These are phyloP conservation scores for Ceraceosorus guamensis DNA, from an alignment of 1,284 basidiomycete genomes.

Conservation along the genomic window DNA sequence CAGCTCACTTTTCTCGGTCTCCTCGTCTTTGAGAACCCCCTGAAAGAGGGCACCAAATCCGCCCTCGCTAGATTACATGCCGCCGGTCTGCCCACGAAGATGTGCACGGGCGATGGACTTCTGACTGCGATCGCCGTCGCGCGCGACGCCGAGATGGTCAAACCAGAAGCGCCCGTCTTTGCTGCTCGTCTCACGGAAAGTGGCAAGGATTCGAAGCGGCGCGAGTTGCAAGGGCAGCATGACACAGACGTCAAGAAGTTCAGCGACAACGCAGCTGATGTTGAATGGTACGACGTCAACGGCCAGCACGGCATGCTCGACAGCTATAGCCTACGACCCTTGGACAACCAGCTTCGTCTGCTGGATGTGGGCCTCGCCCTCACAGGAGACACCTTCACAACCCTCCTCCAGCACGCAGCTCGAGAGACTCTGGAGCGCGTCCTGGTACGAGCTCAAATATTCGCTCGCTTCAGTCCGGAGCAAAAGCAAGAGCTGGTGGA, in stretches of 20 bases:
- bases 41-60: slow-evolving; percentile 13
- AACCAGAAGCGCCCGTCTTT: slow-evolving; percentile 13
- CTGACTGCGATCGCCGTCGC: slow-evolving; percentile 28
- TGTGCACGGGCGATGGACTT: slow-evolving; percentile 30
- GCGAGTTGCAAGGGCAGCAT: too few species aligned
- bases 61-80: slow-evolving; percentile 21
- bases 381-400: slow-evolving; percentile 20
- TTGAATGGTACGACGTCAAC: slow-evolving; percentile 26
- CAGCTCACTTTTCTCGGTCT: slow-evolving; percentile 20
- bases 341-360: slow-evolving; percentile 6
- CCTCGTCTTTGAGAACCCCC: slow-evolving; percentile 24
- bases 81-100: slow-evolving; percentile 23
- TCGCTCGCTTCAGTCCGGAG: slow-evolving; percentile 28
- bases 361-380: slow-evolving; percentile 22
- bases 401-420: slow-evolving; percentile 13
- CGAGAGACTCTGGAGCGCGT: slow-evolving; percentile 22
- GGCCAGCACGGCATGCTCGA: slow-evolving; percentile 15
- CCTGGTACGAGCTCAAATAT: slow-evolving; percentile 21
- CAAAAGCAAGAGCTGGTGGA: slow-evolving; percentile 32
- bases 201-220: background rate
- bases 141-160: slow-evolving; percentile 15
- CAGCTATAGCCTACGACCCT: slow-evolving; percentile 21
- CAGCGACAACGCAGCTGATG: background rate
- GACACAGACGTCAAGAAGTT: slow-evolving; percentile 3
- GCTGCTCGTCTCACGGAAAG: slow-evolving; percentile 10